Evolutionary conservation across 2,329 filamentous ascomycete genomes (phyloP), one percentile per base, ranked within the genome.

Genomic region (Phialophora chinensis): DNA sequence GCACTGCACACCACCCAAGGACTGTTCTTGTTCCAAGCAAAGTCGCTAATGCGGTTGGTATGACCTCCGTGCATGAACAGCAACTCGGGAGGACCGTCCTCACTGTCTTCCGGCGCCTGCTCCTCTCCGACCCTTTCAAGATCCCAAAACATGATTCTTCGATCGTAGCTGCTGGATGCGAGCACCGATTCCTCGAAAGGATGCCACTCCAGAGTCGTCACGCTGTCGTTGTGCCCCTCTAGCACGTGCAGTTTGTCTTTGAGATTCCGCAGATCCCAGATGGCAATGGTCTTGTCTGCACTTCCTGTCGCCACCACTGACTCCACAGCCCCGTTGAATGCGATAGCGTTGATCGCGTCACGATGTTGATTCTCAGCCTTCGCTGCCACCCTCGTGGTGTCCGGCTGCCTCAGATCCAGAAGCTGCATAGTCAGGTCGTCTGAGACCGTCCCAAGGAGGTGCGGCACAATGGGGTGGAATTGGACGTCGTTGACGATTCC

Each of bases 41-140:
- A 99, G 79, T 99, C 96, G 42, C 92, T 93, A 68, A 99, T 88
- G 72, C 96, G 91, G 80, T 97, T 97, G 11, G 95, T 99, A 82
- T 99, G 96, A 35, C 95, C 95, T 68, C 95, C 95, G 75, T 99
- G 95, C 93, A 99, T 98, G 81, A 99, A 99, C 1, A 99, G 83
- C 91, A 99, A 84, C 79, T 99, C 95, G 60, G 95, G 94, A 1
- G 93, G 91, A 0, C 95, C 95, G 76, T 99, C 95, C 73, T 98
- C 94, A 58, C 90, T 90, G 78, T 99, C 95, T 72, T 99, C 96
- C 2, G 93, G 92, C 11, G 91, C 90, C 79, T 98, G 95, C 80
- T 99, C 95, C 75, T 96, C 92, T 56, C 96, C 95, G 53, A 96
- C 90, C 63, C 90, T 88, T 74, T 92, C 93, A 53, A 98, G 84